Evolutionary conservation across 805 yeast species (phyloP).

Genomic region (Wickerhamiella qilinensis): DNA sequence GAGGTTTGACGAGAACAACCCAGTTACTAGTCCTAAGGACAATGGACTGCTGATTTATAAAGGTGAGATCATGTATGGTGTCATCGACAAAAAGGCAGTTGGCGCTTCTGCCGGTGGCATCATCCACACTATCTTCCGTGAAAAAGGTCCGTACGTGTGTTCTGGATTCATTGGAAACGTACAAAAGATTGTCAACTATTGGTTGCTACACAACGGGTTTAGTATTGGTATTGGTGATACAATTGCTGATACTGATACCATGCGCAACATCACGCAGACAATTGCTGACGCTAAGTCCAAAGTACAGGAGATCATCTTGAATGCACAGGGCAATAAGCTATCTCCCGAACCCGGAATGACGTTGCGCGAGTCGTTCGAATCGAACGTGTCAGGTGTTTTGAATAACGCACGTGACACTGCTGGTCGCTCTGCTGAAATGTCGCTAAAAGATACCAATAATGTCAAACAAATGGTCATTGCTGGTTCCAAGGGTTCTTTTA

Average conservation of each 20-base stretch:
- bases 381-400: conserved; percentile 83
- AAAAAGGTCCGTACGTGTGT: conserved; percentile 84
- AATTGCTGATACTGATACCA: conserved; percentile 93
- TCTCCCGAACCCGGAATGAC: conserved; percentile 99
- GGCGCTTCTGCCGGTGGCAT: conserved; percentile 98
- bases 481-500: conserved; percentile 98
- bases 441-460: conserved; percentile 82
- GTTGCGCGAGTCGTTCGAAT: conserved; percentile 93
- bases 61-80: conserved; percentile 96
- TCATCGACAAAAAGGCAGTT: conserved; percentile 93
- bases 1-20: conserved; percentile 80
- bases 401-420: conserved; percentile 99
- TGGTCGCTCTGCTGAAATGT: conserved; percentile 96
- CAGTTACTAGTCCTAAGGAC: conserved; percentile 73
- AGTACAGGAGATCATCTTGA: conserved; percentile 84
- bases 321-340: conserved; percentile 76
- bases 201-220: conserved; percentile 94
- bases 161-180: conserved; percentile 81
- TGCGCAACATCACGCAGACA: conserved; percentile 84
- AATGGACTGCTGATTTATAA: conserved; percentile 90
- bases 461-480: conserved; percentile 99
- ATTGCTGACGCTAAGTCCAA: conserved; percentile 84
- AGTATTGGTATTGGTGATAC: conserved; percentile 99
- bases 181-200: conserved; percentile 89
- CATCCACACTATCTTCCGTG: conserved; percentile 93